Base-by-base conservation (phyloP, 768 basidiomycete genomes). In the Lyophyllum decastes region DNA sequence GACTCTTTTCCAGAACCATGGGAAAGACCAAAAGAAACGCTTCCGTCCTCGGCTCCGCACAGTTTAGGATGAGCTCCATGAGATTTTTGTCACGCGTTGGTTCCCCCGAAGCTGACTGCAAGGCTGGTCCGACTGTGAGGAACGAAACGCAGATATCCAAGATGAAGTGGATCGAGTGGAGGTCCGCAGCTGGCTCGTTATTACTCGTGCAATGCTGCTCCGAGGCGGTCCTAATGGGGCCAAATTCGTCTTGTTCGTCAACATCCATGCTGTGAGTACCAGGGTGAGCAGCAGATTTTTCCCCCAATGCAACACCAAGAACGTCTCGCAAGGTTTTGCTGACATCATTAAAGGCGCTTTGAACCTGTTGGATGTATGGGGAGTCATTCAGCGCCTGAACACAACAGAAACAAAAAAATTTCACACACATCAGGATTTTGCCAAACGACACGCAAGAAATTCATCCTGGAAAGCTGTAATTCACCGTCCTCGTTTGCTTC, bases 371-470 rank as follows among this genome's bases (percentile, higher is more conserved):
- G 14, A 33, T 21, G 3, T 16, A 38, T 38, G 35, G 14, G 35
- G 11, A 17, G 5, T 11, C 11, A 5, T 5, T 33, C 30, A 33
- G 30, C 5, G 5, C 16, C 35, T 12, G 40, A 33, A 51, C 50
- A 27, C 17, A 24, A 44, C n/a, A 49, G 21, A 34, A 41, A 16
- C 12, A 51, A 22, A 44, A 19, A 54, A 35, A 77, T 2, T n/a
- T n/a, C 3, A 38, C 84, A 66, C 62, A 94, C 93, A 63, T 92
- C 90, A 44, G 76, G 64, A 57, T 82, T 83, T 57, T 84, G 83
- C 84, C 92, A 93, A 24, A 94, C 69, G 8, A 81, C 68, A 26
- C 76, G 74, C 49, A 89, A 82, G 22, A 93, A 72, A 40, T 71
- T 70, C 17, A 73, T 67, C 55, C 79, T 73, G 41, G 69, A 51